phyloP scores from a whole-genome alignment of 192 early-diverging fungal genomes.

The Chytriomyces sp. region DNA sequence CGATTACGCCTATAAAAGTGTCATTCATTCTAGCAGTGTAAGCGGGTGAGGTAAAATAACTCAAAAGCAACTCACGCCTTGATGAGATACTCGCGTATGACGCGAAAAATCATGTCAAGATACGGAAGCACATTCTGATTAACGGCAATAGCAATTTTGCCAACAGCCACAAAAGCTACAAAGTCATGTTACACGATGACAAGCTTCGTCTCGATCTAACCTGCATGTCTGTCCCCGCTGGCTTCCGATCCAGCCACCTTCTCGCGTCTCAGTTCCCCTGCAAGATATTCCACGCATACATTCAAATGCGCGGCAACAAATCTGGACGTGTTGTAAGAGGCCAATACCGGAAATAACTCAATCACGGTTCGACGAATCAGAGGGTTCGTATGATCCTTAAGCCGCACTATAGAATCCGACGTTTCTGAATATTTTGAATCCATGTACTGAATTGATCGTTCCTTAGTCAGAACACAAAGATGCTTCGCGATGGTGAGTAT shows the following conservation, averaged over 20 bases:
- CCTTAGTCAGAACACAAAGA: too few relatives aligned
- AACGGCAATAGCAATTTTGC: constrained; percentile 79
- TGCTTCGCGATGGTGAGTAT: too few relatives aligned
- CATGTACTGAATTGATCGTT: constrained; percentile 89
- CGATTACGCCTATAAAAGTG: constrained; percentile 32
- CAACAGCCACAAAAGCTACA: constrained; percentile 81
- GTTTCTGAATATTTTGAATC: constrained; percentile 73
- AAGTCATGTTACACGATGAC: not conserved
- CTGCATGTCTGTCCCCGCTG: constrained; percentile 54
- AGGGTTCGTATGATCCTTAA: constrained; percentile 76
- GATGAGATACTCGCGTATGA: constrained; percentile 74
- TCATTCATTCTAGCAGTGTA: not conserved
- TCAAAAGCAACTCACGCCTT: constrained; percentile 58
- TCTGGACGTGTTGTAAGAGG: constrained; percentile 70
- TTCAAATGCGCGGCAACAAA: constrained; percentile 73
- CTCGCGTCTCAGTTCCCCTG: constrained; percentile 72
- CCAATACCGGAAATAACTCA: constrained; percentile 78
- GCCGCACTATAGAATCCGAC: constrained; percentile 73
- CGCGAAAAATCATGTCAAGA: constrained; percentile 73
- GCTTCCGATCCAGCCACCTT: constrained; percentile 6
- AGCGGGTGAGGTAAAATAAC: not conserved
- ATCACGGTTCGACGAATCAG: constrained; percentile 84
- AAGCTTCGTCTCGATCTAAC: constrained; percentile 22
- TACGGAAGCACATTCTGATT: constrained; percentile 76
- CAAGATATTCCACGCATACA: constrained; percentile 72